phyloP scores from a whole-genome alignment of 2,329 filamentous ascomycete genomes.

The Phaeosphaeriaceae sp. region DNA sequence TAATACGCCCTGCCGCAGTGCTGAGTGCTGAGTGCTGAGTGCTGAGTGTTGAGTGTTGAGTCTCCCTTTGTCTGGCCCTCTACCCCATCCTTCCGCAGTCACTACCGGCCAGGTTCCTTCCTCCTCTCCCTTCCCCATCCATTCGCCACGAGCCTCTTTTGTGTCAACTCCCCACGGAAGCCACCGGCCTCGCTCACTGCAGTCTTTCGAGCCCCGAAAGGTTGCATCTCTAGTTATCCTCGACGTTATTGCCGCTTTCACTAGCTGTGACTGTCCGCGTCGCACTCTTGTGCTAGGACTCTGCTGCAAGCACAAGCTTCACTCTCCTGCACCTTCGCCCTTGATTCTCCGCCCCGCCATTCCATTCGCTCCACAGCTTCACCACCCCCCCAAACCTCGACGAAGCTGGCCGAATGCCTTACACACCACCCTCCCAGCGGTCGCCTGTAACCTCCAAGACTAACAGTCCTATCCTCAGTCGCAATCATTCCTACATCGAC shows the following conservation, averaged over 20 bases:
- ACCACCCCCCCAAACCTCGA: slow-evolving; percentile 36
- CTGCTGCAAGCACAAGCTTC: slow-evolving; percentile 20
- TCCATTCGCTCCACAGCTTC: no score
- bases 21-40: slow-evolving; percentile 16
- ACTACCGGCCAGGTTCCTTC: slow-evolving; percentile 26
- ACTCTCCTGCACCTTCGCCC: slow-evolving; percentile 40
- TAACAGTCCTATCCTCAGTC: slow-evolving; percentile 57
- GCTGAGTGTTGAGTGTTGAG: slow-evolving; percentile 13
- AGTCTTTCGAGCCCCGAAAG: slow-evolving; percentile 12
- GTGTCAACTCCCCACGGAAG: slow-evolving; percentile 32
- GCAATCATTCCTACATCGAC: slow-evolving; percentile 58
- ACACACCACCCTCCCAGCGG: slow-evolving; percentile 77
- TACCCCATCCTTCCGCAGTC: slow-evolving; percentile 21
- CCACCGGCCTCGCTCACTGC: slow-evolving; percentile 31
- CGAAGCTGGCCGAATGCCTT: slow-evolving; percentile 72
- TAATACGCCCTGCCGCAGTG: slow-evolving; percentile 31
- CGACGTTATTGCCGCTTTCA: slow-evolving; percentile 45
- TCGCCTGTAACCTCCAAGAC: slow-evolving; percentile 64
- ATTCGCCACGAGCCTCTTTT: slow-evolving; percentile 17
- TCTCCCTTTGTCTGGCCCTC: no score
- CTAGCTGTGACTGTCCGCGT: slow-evolving; percentile 31
- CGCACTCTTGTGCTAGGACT: slow-evolving; percentile 7
- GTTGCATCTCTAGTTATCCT: slow-evolving; percentile 21
- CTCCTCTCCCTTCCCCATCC: no score
- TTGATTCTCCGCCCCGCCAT: no score